phyloP scores from a whole-genome alignment of 2,329 filamentous ascomycete species.

The Penicillium sp. region DNA sequence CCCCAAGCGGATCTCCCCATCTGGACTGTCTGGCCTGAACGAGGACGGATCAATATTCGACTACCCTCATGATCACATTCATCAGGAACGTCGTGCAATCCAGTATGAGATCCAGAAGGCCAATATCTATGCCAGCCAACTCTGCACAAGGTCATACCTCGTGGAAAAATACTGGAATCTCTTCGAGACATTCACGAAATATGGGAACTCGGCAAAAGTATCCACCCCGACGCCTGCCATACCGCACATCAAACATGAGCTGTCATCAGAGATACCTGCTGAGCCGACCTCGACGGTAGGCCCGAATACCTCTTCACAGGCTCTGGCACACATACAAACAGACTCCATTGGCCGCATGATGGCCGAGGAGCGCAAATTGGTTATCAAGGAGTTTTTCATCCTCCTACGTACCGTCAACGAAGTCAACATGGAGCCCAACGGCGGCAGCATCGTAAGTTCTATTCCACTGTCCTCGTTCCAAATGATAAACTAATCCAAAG shows the following conservation, averaged over 20 bases:
- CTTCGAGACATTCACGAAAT: slow-evolving; percentile 58
- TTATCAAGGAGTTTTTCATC: slow-evolving; percentile 73
- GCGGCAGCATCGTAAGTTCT: slow-evolving; percentile 59
- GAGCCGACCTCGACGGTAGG: background rate
- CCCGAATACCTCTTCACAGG: slow-evolving; percentile 24
- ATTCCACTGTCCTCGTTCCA: background rate
- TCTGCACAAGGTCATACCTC: slow-evolving; percentile 78
- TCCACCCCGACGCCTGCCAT: slow-evolving; percentile 7
- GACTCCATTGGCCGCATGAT: slow-evolving; percentile 62
- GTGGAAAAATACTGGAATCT: slow-evolving; percentile 83
- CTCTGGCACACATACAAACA: slow-evolving; percentile 37
- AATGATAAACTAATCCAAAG: background rate
- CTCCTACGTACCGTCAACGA: slow-evolving; percentile 76
- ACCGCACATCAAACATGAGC: slow-evolving; percentile 20
- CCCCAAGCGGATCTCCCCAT: slow-evolving; percentile 8
- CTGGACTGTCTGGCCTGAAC: slow-evolving; percentile 9
- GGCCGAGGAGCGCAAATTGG: slow-evolving; percentile 72
- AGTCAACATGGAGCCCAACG: slow-evolving; percentile 76
- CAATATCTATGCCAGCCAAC: slow-evolving; percentile 79
- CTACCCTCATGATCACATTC: slow-evolving; percentile 29
- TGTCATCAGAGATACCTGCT: slow-evolving; percentile 8
- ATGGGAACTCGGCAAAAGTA: slow-evolving; percentile 20
- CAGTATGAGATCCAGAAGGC: slow-evolving; percentile 91
- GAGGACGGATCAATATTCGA: slow-evolving; percentile 20
- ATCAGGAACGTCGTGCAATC: slow-evolving; percentile 41